Percentiles rank a stretch among this genome's conserved stretches.
Conservation (phyloP, 1,284 basidiomycete genomes). For the Acaromyces ingoldii region DNA sequence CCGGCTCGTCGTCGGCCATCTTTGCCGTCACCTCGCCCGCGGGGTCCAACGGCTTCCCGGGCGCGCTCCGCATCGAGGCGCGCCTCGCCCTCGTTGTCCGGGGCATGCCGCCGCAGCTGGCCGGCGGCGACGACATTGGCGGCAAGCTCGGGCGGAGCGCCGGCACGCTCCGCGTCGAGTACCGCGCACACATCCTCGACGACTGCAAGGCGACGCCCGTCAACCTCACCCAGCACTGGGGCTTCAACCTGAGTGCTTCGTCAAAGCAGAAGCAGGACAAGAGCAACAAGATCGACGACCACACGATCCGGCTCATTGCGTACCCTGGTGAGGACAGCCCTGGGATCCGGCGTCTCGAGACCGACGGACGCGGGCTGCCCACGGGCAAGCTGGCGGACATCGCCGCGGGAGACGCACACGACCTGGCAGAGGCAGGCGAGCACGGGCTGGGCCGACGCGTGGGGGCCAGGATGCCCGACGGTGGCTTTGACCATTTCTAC, state of each 20-base stretch:
- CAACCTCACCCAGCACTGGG: slow-evolving; percentile 50
- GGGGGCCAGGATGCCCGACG: slow-evolving; percentile 14
- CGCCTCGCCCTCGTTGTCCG: slow-evolving; percentile 23
- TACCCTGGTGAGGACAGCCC: slow-evolving; percentile 12
- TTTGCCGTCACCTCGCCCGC: slow-evolving; percentile 34
- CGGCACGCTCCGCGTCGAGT: slow-evolving; percentile 31
- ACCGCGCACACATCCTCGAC: slow-evolving; percentile 28
- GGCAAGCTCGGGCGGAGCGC: slow-evolving; percentile 19
- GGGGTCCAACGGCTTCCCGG: slow-evolving; percentile 41
- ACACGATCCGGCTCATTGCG: slow-evolving; percentile 27
- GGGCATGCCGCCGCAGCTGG: no score
- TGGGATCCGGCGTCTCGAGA: slow-evolving; percentile 23
- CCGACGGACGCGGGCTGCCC: slow-evolving; percentile 25
- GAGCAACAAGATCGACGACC: slow-evolving; percentile 21
- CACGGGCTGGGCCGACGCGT: slow-evolving; percentile 18
- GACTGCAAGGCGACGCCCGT: slow-evolving; percentile 31
- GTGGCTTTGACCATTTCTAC: slow-evolving; percentile 45
- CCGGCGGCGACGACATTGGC: background rate
- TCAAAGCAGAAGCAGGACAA: background rate
- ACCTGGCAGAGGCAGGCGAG: slow-evolving; percentile 8
- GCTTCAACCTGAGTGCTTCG: slow-evolving; percentile 37
- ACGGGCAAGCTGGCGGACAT: slow-evolving; percentile 24
- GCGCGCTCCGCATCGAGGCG: slow-evolving; percentile 34
- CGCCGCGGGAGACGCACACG: slow-evolving; percentile 10
- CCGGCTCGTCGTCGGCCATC: slow-evolving; percentile 7